A percentile compares a stretch with the other conserved stretches of the same genome.
Evolutionary conservation across 768 basidiomycete species (phyloP).

Genomic region (Tubosaeta brunneosetosa): DNA sequence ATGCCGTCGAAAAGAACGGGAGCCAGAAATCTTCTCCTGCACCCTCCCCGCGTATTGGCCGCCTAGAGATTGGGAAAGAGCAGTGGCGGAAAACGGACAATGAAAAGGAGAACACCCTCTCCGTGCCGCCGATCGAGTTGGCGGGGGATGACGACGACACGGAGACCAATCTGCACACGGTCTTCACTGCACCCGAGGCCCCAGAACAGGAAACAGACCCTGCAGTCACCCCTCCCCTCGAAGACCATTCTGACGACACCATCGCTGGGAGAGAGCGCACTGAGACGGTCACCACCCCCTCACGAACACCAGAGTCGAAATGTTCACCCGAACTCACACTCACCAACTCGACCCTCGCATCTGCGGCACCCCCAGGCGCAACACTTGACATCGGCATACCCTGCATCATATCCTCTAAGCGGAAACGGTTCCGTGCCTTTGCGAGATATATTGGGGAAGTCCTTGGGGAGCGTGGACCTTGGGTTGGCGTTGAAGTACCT

Average conservation of each 20-base stretch:
- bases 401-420: constrained; percentile 81
- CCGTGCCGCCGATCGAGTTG: constrained; percentile 26
- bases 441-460: constrained; percentile 89
- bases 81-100: constrained; percentile 37
- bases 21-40: constrained; percentile 9
- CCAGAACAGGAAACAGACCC: constrained; percentile 8
- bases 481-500: constrained; percentile 91
- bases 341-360: constrained; percentile 24
- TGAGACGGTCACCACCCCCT: constrained; percentile 25
- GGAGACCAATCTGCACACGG: constrained; percentile 19
- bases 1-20: constrained; percentile 11
- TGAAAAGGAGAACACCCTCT: constrained; percentile 16
- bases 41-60: constrained; percentile 16
- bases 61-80: constrained; percentile 17
- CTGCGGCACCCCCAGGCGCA: constrained; percentile 42
- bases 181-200: constrained; percentile 18
- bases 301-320: constrained; percentile 18
- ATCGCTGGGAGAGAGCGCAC: constrained; percentile 22
- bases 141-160: constrained; percentile 38
- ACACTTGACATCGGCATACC: constrained; percentile 85
- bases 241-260: constrained; percentile 16
- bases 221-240: constrained; percentile 5
- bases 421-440: constrained; percentile 79
- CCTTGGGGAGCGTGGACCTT: constrained; percentile 72
- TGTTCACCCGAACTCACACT: constrained; percentile 15